phyloP scores from a whole-genome alignment of 2,329 filamentous ascomycete species.

The Xylaria sp. region DNA sequence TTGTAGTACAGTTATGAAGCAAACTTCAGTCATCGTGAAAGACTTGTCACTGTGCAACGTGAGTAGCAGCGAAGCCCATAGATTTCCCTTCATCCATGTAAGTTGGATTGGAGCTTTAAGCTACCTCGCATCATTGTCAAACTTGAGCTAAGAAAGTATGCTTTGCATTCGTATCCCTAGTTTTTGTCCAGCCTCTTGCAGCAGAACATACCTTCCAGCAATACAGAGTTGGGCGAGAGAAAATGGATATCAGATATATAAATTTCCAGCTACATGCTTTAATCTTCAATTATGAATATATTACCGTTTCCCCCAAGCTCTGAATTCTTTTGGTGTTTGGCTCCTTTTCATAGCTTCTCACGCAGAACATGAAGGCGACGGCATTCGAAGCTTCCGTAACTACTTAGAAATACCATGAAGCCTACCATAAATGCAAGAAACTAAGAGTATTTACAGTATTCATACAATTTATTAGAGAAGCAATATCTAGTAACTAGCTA shows the following conservation, averaged over 20 bases:
- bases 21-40: background rate
- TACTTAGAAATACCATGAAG: background rate
- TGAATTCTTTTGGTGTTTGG: no score
- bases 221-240: no score
- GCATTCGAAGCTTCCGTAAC: background rate
- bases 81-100: background rate
- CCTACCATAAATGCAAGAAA: background rate
- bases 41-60: background rate
- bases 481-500: background rate
- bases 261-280: no score
- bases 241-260: no score
- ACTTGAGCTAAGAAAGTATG: background rate
- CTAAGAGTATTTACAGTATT: background rate
- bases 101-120: background rate
- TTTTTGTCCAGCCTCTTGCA: background rate
- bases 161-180: background rate
- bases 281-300: no score
- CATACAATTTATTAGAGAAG: background rate
- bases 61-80: background rate
- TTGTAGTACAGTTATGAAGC: background rate
- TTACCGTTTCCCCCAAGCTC: no score
- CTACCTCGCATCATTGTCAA: background rate
- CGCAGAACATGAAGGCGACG: background rate
- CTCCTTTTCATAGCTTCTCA: no score
- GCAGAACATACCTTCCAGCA: background rate